These are phyloP conservation scores for Centaurea solstitialis DNA, from an alignment of 129 eudicot genomes.

Conservation along the genomic window DNA sequence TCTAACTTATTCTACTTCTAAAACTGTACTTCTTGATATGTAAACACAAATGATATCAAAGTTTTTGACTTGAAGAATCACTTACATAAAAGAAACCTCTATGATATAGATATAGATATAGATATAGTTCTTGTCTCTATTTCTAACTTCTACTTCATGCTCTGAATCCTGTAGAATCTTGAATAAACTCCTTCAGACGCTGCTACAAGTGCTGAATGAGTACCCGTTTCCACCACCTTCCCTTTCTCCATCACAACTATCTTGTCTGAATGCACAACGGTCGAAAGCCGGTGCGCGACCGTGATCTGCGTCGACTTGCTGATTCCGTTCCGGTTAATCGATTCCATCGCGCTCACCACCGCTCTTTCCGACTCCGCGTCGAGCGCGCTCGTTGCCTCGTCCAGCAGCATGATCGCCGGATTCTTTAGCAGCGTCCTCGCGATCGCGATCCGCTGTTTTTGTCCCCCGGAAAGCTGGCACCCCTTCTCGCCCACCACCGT, in stretches of 20 bases:
- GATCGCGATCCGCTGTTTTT: slow-evolving; percentile 81
- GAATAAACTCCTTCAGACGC: slow-evolving; percentile 62
- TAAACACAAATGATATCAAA: neutral
- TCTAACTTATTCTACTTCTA: no score
- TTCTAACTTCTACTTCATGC: slow-evolving; percentile 31
- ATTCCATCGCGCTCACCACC: slow-evolving; percentile 64
- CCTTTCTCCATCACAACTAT: slow-evolving; percentile 85
- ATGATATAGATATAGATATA: neutral
- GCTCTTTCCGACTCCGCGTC: slow-evolving; percentile 84
- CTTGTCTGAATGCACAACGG: slow-evolving; percentile 62
- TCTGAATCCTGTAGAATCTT: slow-evolving; percentile 63
- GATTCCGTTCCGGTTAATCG: slow-evolving; percentile 27
- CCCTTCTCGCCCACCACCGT: slow-evolving; percentile 80
- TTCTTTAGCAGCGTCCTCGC: slow-evolving; percentile 65
- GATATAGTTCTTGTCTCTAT: neutral
- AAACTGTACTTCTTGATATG: no score
- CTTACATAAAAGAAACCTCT: neutral
- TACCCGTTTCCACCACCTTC: slow-evolving; percentile 70
- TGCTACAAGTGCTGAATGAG: slow-evolving; percentile 49
- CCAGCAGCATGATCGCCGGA: slow-evolving; percentile 75
- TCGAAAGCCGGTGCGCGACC: slow-evolving; percentile 86
- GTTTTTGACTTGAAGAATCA: neutral
- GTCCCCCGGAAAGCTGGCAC: slow-evolving; percentile 90
- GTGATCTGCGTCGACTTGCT: slow-evolving; percentile 57
- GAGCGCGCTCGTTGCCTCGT: slow-evolving; percentile 89